Conservation (phyloP, 192 early-diverging fungal species). For the Backusella sp. region DNA sequence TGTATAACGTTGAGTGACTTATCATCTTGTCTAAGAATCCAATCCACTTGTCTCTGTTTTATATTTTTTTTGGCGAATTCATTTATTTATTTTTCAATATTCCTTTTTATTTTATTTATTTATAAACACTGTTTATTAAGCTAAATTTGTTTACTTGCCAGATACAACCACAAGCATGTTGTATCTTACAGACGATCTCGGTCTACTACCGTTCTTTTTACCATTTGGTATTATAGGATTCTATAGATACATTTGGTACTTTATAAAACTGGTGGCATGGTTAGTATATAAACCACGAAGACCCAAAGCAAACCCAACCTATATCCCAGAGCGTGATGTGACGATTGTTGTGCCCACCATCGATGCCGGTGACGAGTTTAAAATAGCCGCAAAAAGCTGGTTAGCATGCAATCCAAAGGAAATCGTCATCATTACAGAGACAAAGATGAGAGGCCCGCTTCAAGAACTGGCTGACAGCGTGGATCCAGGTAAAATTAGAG, state of each 20-base stretch:
- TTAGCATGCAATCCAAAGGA: constrained; percentile 61
- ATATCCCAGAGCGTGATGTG: constrained; percentile 56
- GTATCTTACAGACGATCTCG: constrained; percentile 63
- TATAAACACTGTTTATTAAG: neutral
- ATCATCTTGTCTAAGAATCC: neutral
- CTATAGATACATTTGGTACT: constrained; percentile 72
- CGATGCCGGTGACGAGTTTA: constrained; percentile 73
- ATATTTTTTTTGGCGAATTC: neutral
- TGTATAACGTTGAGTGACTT: neutral
- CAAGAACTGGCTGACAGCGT: constrained; percentile 59
- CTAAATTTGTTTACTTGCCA: neutral
- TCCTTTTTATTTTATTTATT: constrained; percentile 2
- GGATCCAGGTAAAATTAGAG: constrained; percentile 51
- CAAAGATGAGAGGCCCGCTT: constrained; percentile 49
- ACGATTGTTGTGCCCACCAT: constrained; percentile 77
- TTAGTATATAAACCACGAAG: constrained; percentile 59
- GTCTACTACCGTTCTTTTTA: constrained; percentile 61
- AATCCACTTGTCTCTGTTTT: neutral
- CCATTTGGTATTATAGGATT: constrained; percentile 71
- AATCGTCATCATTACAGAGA: constrained; percentile 69
- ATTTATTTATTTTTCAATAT: neutral
- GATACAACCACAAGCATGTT: constrained; percentile 41
- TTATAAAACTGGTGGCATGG: constrained; percentile 63
- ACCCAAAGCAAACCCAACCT: constrained; percentile 57
- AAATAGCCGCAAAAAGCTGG: constrained; percentile 65